Conservation (phyloP, 2,329 filamentous ascomycete genomes). For the Diaporthe vaccinii region DNA sequence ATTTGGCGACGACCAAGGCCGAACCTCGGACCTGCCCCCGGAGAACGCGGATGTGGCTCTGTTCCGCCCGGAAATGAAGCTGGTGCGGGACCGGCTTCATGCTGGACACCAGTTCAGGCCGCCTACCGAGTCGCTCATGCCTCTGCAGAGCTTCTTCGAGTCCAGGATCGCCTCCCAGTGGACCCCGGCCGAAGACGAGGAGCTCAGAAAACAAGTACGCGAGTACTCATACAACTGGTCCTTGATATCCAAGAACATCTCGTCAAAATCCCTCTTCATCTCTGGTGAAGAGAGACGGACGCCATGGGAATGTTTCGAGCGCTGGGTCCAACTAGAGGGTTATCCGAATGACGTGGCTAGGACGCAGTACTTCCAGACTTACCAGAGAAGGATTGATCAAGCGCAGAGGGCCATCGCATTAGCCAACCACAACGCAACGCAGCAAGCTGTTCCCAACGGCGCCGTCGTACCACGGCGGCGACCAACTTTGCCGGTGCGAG, state of each 20-base stretch:
- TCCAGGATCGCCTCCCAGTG: slow-evolving; percentile 89
- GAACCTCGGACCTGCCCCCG: slow-evolving; percentile 67
- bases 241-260: slow-evolving; percentile 85
- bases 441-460: slow-evolving; percentile 51
- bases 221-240: slow-evolving; percentile 99
- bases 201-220: slow-evolving; percentile 85
- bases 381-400: slow-evolving; percentile 71
- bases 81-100: slow-evolving; percentile 89
- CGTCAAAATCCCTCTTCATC: slow-evolving; percentile 80
- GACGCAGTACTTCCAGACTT: slow-evolving; percentile 91
- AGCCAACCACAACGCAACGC: slow-evolving; percentile 64
- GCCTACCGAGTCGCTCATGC: slow-evolving; percentile 92
- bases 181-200: slow-evolving; percentile 91
- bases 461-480: slow-evolving; percentile 71
- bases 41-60: slow-evolving; percentile 84
- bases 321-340: slow-evolving; percentile 93
- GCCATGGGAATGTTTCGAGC: slow-evolving; percentile 98
- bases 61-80: slow-evolving; percentile 90
- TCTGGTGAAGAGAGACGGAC: slow-evolving; percentile 91
- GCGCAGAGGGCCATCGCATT: slow-evolving; percentile 69
- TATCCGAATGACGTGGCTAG: slow-evolving; percentile 94
- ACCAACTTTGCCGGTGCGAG: slow-evolving; percentile 83
- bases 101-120: slow-evolving; percentile 93
- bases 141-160: slow-evolving; percentile 90
- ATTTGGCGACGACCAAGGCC: slow-evolving; percentile 50